Evolutionary conservation across 2,329 filamentous ascomycete species (phyloP), one percentile per base, ranked within the genome.

Genomic region (Neurospora sp.): DNA sequence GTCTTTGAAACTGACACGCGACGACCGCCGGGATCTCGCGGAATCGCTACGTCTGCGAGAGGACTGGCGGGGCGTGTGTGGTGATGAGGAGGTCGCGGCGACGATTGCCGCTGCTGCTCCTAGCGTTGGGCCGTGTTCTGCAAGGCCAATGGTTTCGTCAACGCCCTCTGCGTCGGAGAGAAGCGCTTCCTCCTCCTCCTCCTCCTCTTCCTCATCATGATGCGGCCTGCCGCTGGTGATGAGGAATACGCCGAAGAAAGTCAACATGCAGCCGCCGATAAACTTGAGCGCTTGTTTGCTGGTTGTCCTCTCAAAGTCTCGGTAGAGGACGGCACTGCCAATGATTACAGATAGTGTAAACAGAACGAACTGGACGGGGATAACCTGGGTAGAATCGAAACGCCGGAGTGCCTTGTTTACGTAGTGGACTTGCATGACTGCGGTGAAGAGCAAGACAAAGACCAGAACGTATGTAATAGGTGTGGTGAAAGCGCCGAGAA

Each of bases 341-440:
- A 97, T 85, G 75, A 99, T 98, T 73, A 98, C 96, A 6, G 92
- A 97, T 8, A 99, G 85, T 0, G 96, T 99, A 79, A 99, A 99
- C 73, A 96, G 87, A 67, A 99, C 96, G 76, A 99, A 99, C 77
- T 99, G 96, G 15, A 96, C 96, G 0, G 96, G 96, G 73, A 99
- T 99, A 75, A 99, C 96, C 79, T 97, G 93, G 0, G 96, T 99
- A 7, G 96, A 97, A 79, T 97, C 93, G 82, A 98, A 99, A 66
- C 92, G 89, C 78, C 97, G 94, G 68, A 99, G 84, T 1, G 87
- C 85, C 74, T 86, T 92, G 82, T 98, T 99, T 78, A 99, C 87
- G 78, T 98, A 99, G 78, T 93, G 95, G 75, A 99, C 95, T 81
- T 99, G 96, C 91, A 98, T 93, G 71, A 99, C 84, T 7, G 96